phyloP scores from a whole-genome alignment of 371 early-diverging fungal genomes.

The Zychaea mexicana region DNA sequence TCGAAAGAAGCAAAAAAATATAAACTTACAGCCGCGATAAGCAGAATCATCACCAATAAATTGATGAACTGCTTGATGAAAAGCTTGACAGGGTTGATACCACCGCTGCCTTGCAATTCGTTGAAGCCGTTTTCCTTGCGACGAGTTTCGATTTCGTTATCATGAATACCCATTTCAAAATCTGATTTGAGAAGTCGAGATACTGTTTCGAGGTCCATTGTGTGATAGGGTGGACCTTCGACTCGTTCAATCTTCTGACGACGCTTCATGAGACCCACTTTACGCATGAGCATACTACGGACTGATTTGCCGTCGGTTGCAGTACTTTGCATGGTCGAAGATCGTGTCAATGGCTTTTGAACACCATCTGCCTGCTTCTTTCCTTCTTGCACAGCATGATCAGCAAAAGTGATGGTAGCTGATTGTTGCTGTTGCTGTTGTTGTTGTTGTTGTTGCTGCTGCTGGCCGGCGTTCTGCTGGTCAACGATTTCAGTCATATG shows the following conservation, averaged over 20 bases:
- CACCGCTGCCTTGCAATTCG: slow-evolving; percentile 70
- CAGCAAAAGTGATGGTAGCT: slow-evolving; percentile 25
- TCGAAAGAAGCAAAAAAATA: background rate
- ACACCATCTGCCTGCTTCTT: slow-evolving; percentile 21
- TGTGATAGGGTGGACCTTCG: slow-evolving; percentile 56
- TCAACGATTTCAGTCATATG: background rate
- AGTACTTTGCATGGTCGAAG: slow-evolving; percentile 31
- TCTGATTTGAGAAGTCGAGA: slow-evolving; percentile 59
- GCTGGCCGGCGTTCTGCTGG: background rate
- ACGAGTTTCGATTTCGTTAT: slow-evolving; percentile 52
- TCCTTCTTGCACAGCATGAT: slow-evolving; percentile 6
- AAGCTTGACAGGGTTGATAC: slow-evolving; percentile 66
- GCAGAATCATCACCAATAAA: slow-evolving; percentile 80
- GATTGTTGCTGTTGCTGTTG: slow-evolving; percentile 3
- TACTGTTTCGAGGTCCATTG: slow-evolving; percentile 59
- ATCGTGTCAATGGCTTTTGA: slow-evolving; percentile 32
- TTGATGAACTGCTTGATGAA: slow-evolving; percentile 78
- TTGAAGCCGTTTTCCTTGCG: slow-evolving; percentile 66
- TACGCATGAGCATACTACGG: slow-evolving; percentile 36
- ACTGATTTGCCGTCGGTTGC: slow-evolving; percentile 36
- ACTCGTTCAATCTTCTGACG: slow-evolving; percentile 12
- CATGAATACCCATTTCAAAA: slow-evolving; percentile 61
- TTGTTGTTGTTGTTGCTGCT: slow-evolving; percentile 3
- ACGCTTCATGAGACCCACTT: slow-evolving; percentile 37
- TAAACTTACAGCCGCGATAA: slow-evolving; percentile 66